Base-by-base conservation (phyloP, 768 basidiomycete species). In the Imleria badia region DNA sequence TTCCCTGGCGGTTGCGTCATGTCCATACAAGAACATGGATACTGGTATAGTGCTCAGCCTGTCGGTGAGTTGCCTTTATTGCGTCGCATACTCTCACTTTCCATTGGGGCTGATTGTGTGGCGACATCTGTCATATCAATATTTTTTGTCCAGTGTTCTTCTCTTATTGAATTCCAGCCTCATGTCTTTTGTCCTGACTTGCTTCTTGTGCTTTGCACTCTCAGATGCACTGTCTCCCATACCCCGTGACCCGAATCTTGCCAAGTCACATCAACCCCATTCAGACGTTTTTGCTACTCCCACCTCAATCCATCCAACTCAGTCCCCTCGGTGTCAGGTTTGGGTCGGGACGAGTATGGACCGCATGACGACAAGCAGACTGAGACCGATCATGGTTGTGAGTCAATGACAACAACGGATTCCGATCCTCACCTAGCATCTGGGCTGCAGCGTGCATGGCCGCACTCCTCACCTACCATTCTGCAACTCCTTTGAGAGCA, bases 361-460 rank as follows among this genome's bases (percentile, higher is more conserved):
- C 11, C 17, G n/a, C 57, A 22, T n/a, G 59, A 65, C 19, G 66
- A 68, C 4, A 62, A 53, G 45, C 66, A 68, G 33, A 52, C 54
- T 0, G 60, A 66, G 55, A 65, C 51, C 1, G 66, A 66, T 36
- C 61, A 66, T 35, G 66, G 55, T 20, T 68, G 66, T 9, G 66
- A 66, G 31, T 66, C 66, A 6, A 66, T 66, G 19, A 68, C 66
- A 1, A 68, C 59, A 4, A 66, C 66, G 9, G 64, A 66, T 48
- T 66, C 66, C 5, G 61, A 63, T 54, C 66, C 66, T 54, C 56
- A 51, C 15, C 66, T n/a, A n/a, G n/a, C n/a, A n/a, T n/a, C n/a
- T n/a, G n/a, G n/a, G n/a, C n/a, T n/a, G n/a, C n/a, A n/a, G n/a
- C n/a, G n/a, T n/a, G n/a, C n/a, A n/a, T n/a, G n/a, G n/a, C n/a